A percentile compares a stretch with the other conserved stretches of the same genome.
phyloP scores from a whole-genome alignment of 2,329 filamentous ascomycete genomes.

The Exophiala phaeomuriformis region DNA sequence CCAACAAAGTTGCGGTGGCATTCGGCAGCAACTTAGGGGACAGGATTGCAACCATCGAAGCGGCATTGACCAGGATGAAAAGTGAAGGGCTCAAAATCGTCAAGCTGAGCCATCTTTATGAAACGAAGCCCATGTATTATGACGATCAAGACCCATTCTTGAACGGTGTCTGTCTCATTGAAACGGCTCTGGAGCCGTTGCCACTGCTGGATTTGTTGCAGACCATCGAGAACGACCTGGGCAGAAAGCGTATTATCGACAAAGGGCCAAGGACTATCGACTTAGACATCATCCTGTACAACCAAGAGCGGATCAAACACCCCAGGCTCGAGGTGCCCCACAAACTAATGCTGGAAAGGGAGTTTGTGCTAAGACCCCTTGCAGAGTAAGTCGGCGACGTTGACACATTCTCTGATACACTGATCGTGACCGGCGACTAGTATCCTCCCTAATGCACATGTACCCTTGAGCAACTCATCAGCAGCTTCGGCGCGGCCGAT shows the following conservation, averaged over 20 bases:
- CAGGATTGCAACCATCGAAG: conserved; percentile 72
- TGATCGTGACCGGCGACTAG: background rate
- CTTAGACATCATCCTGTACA: conserved; percentile 83
- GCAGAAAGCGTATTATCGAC: conserved; percentile 75
- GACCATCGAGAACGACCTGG: conserved; percentile 70
- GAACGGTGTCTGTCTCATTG: conserved; percentile 75
- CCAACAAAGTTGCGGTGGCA: conserved; percentile 62
- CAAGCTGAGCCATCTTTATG: conserved; percentile 81
- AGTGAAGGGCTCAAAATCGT: conserved; percentile 63
- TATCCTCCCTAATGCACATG: conserved; percentile 19
- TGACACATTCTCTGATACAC: background rate
- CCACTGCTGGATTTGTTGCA: conserved; percentile 74
- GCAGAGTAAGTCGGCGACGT: conserved; percentile 50
- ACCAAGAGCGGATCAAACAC: conserved; percentile 56
- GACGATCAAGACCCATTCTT: conserved; percentile 79
- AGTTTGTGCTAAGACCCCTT: conserved; percentile 86
- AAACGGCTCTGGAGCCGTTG: conserved; percentile 68
- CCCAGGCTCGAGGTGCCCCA: conserved; percentile 80
- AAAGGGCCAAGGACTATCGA: conserved; percentile 95
- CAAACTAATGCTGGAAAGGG: conserved; percentile 73
- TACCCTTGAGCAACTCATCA: conserved; percentile 9
- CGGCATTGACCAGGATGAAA: conserved; percentile 72
- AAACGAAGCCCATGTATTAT: conserved; percentile 96
- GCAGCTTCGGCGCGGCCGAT: conserved; percentile 6
- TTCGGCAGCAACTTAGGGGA: conserved; percentile 90